Base-by-base conservation (phyloP, 192 early-diverging fungal species). In the Coemansia sp. region DNA sequence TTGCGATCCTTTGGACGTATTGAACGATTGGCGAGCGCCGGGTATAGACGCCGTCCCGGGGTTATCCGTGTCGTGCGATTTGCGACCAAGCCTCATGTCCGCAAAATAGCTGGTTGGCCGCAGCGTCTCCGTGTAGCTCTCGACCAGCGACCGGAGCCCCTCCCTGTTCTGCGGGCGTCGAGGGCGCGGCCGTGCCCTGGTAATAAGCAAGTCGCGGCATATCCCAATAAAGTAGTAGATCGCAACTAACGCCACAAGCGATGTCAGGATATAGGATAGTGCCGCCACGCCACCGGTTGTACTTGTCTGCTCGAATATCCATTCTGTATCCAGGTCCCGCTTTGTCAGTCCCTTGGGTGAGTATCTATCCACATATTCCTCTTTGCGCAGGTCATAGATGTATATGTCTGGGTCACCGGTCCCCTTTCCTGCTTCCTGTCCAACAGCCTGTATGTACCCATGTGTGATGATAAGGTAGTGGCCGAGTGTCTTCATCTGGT, bases 401-500 rank as follows among this genome's bases (percentile, higher is more conserved):
- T 70, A 70, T 11, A 70, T 70, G 44, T 65, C 45, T 0, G 22
- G 4, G 23, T 65, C 63, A 16, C 63, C 63, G 1, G 11, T 27
- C 21, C 31, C 44, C 3, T 11, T 41, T 13, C 12, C 42, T n/a
- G 41, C n/a, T n/a, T n/a, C n/a, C n/a, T n/a, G n/a, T n/a, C 40
- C 14, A 33, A 48, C 2, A n/a, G 36, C 33, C 14, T 17, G 21
- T 10, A 63, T 39, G 21, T 38, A 70, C 8, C 67, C 67, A 19
- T 70, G 45, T 0, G 67, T 70, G 9, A 70, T 45, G 3, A 63
- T 39, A 2, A 70, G 47, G 27, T 63, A 64, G 34, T 70, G 34
- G 14, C 67, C 67, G 2, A 70, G 38, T 0, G 55, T 51, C 43
- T 70, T 59, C 60, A 70, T 70, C 29, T 70, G 55, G 26, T 70